phyloP scores from a whole-genome alignment of 495 filamentous ascomycete species.

The Penicillium verhagenii region DNA sequence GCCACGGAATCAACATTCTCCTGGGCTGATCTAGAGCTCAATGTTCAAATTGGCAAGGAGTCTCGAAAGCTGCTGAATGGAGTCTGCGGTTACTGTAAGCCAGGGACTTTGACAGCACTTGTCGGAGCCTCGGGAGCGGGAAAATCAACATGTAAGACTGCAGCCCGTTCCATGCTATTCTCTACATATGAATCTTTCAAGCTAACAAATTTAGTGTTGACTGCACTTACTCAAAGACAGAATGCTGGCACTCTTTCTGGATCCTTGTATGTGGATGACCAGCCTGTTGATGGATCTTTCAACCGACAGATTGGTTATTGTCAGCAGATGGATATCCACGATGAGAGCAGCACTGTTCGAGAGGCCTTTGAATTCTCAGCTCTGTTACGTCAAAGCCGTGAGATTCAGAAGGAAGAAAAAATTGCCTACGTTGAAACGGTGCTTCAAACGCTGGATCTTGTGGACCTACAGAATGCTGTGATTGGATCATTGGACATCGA shows the following conservation, averaged over 20 bases:
- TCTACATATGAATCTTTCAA: too few relatives aligned
- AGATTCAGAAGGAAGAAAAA: constrained; percentile 67
- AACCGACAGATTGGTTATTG: constrained; percentile 81
- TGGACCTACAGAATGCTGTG: constrained; percentile 77
- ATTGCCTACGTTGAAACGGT: constrained; percentile 80
- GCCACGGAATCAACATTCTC: constrained; percentile 50
- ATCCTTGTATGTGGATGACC: constrained; percentile 71
- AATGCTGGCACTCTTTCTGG: constrained; percentile 75
- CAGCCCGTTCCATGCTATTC: background rate
- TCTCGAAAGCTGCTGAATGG: constrained; percentile 65
- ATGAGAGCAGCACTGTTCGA: constrained; percentile 73
- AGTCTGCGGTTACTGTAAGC: constrained; percentile 74
- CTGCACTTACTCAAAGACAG: constrained; percentile 72
- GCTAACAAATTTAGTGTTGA: constrained; percentile 50
- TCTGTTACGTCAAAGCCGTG: constrained; percentile 69
- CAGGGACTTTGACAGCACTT: constrained; percentile 74
- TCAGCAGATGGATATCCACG: constrained; percentile 88
- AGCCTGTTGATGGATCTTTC: constrained; percentile 64
- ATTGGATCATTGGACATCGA: constrained; percentile 71
- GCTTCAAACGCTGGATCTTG: constrained; percentile 75
- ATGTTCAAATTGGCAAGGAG: constrained; percentile 67
- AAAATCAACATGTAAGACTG: constrained; percentile 70
- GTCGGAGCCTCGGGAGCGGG: constrained; percentile 86
- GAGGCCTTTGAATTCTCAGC: constrained; percentile 88
- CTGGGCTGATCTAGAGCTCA: constrained; percentile 54